Base-by-base conservation (phyloP, 2,329 filamentous ascomycete species). In the Furcasterigmium sp. region DNA sequence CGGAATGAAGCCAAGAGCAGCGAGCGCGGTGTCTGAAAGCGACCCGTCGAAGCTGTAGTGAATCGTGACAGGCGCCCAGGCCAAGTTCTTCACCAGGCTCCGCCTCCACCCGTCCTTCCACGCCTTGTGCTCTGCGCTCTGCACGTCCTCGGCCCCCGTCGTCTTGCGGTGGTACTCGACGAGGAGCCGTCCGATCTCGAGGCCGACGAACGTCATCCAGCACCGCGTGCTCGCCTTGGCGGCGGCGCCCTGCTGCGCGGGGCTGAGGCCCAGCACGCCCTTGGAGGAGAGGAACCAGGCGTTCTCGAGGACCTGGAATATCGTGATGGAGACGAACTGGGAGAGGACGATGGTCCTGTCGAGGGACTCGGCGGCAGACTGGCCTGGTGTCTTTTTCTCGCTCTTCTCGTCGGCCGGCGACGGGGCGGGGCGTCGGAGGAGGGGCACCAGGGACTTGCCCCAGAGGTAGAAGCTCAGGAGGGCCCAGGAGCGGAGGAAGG, bases 231-330 rank as follows among this genome's bases (percentile, higher is more conserved):
- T 90, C 81, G 84, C 87, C 15, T 82, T 61, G 64, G 78, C 84
- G 58, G 84, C 82, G 51, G 68, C 72, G 21, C 62, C 73, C 59
- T 86, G 76, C 38, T 75, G 75, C 38, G 75, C 71, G 13, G 73
- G 69, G 6, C 65, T 63, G 65, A 78, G 73, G 14, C 66, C 72
- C 40, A 95, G 59, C 4, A 94, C 77, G 17, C 84, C 83, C 61
- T 90, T 90, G 47, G 73, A 71, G 3, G 82, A 75, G 29, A 97
- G 75, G 68, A 85, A 95, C 14, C 85, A 85, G 30, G 77, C 75
- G 65, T 95, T 96, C 70, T 98, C 93, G 32, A 91, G 73, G 2
- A 78, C 67, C 65, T 96, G 90, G 69, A 86, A 95, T 9, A 69
- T 59, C 9, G 85, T 64, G 61, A 86, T 85, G 10, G 80, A 73